Base-by-base conservation (phyloP, 1,284 basidiomycete genomes). In the Hemileia vastatrix region DNA sequence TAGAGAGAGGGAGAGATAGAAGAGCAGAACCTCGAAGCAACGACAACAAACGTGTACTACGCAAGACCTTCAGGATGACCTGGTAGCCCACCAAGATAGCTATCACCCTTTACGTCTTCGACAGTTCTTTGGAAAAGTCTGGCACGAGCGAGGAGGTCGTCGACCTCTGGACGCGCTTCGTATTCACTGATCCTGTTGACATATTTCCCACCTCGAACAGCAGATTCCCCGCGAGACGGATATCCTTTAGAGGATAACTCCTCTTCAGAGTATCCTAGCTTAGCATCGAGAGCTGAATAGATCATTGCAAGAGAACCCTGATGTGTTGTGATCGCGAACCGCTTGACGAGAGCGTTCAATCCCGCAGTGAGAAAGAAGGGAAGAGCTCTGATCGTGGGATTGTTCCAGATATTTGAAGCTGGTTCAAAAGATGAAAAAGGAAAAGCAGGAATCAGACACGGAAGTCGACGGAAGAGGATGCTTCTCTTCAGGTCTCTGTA, bases 101-200 rank as follows among this genome's bases (percentile, higher is more conserved):
- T 61, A 6, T 66, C 43, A 48, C 67, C 69, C 63, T 71, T 67
- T 56, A 75, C 66, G 50, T 75, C 73, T 31, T 71, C 71, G 9
- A 68, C 57, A 6, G 67, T 68, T 5, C 68, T 64, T 47, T 70
- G 63, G 63, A 70, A 75, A 54, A 75, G 52, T 9, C 70, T 63
- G 11, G 58, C 53, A n/a, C 67, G 63, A 1, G 66, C 68, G 31
- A 72, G 57, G 3, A 49, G 48, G 56, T 72, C 70, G 9, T 66
- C 65, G 1, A 67, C 64, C 55, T 72, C 71, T 3, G 71, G 71
- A 1, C 71, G 43, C 2, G 65, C 32, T 9, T 59, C 59, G 43
- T 61, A 57, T 44, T 62, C 67, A 18, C 47, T 55, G 56, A 65
- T 64, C 0, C 70, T 31, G 48, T 69, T 68, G 54, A 72, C 47